These are phyloP conservation scores for Pythium periplocum DNA, from an alignment of 352 stramenopile genomes.

Conservation along the genomic window DNA sequence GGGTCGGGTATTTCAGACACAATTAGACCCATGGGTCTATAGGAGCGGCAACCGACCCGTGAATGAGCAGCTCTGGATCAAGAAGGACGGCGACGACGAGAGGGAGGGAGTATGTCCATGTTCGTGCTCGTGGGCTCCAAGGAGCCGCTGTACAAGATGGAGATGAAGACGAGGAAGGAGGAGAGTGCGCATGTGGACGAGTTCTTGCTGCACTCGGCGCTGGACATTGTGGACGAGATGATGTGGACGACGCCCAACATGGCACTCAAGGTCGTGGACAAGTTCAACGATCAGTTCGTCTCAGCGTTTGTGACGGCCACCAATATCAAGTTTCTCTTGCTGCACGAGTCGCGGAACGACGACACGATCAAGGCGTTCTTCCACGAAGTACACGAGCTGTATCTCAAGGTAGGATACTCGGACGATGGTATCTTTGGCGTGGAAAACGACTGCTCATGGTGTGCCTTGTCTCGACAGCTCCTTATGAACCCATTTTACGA, in stretches of 20 bases:
- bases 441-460: neutral
- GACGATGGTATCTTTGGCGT: conserved; percentile 1
- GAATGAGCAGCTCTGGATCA: too few relatives aligned
- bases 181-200: conserved; percentile 93
- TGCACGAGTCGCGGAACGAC: conserved; percentile 93
- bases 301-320: conserved; percentile 95
- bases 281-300: conserved; percentile 97
- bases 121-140: conserved; percentile 84
- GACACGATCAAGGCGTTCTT: conserved; percentile 96
- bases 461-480: conserved; percentile 42
- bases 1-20: too few relatives aligned
- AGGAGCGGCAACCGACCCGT: too few relatives aligned
- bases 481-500: conserved; percentile 96
- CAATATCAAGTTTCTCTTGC: conserved; percentile 94
- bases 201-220: conserved; percentile 96
- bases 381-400: conserved; percentile 96
- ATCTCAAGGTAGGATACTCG: conserved; percentile 88
- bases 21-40: too few relatives aligned
- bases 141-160: conserved; percentile 85
- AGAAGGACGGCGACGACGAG: neutral
- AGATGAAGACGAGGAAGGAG: conserved; percentile 75
- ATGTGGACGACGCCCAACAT: conserved; percentile 93
- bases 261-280: conserved; percentile 90
- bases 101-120: conserved; percentile 50
- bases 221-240: conserved; percentile 95